phyloP scores from a whole-genome alignment of 257 asterid species.

The Nicotiana undulata region DNA sequence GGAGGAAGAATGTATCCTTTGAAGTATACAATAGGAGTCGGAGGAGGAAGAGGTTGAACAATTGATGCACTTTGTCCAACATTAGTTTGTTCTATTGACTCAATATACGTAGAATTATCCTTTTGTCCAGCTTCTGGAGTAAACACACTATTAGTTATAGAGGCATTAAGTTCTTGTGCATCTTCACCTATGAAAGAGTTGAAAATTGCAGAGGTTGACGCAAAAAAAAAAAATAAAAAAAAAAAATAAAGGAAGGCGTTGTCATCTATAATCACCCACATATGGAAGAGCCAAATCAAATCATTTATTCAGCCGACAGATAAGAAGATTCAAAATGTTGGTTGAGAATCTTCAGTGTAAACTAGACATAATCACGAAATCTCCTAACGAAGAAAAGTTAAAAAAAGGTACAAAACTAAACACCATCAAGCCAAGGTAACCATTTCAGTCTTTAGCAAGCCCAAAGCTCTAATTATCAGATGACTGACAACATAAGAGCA shows the following conservation, averaged over 20 bases:
- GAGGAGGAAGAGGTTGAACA: conserved; percentile 15
- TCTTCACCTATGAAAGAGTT: conserved; percentile 58
- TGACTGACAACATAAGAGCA: background rate
- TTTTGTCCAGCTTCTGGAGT: conserved; percentile 26
- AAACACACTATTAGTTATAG: conserved; percentile 13
- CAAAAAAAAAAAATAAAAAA: background rate
- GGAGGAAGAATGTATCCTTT: conserved; percentile 83
- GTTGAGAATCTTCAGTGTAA: background rate
- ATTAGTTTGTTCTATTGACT: conserved; percentile 10
- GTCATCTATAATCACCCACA: background rate
- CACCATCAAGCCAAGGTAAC: background rate
- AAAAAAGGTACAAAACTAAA: background rate
- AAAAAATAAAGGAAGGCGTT: background rate
- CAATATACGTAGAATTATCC: conserved; percentile 1
- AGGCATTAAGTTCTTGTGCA: conserved; percentile 27
- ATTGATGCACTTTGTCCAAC: conserved; percentile 21
- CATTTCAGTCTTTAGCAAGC: background rate
- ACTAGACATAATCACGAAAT: background rate
- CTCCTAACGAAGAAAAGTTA: background rate
- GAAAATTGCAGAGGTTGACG: background rate
- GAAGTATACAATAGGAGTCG: conserved; percentile 39
- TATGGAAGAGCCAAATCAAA: background rate
- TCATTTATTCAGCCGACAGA: background rate
- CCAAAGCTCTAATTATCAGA: background rate
- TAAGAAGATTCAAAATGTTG: background rate